A percentile compares a stretch with the other conserved stretches of the same genome.
These are phyloP conservation scores for Fusarium sp. DNA, from an alignment of 2,329 filamentous ascomycete species.

Conservation along the genomic window DNA sequence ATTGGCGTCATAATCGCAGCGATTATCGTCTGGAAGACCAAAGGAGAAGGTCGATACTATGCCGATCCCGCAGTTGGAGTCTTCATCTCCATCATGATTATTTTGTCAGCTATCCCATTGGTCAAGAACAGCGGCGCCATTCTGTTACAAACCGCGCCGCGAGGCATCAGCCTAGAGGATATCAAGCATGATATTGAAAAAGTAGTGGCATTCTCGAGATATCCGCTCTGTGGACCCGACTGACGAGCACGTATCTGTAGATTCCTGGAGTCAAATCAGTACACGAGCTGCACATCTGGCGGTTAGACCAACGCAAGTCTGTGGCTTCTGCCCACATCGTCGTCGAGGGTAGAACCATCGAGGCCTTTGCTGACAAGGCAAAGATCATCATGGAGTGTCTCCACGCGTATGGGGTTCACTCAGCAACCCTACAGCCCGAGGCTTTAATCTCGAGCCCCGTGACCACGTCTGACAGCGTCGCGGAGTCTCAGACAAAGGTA, in stretches of 20 bases:
- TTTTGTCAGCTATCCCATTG: conserved; percentile 73
- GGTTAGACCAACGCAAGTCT: conserved; percentile 76
- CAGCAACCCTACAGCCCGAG: conserved; percentile 78
- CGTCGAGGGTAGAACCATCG: conserved; percentile 68
- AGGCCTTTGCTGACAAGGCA: conserved; percentile 71
- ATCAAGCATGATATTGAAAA: conserved; percentile 77
- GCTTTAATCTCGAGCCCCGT: conserved; percentile 33
- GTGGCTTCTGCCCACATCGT: conserved; percentile 78
- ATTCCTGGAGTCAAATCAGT: conserved; percentile 75
- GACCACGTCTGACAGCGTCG: conserved; percentile 20
- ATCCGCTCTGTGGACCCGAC: background rate
- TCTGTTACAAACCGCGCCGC: conserved; percentile 75
- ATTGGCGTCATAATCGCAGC: conserved; percentile 79
- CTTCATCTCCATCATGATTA: conserved; percentile 79
- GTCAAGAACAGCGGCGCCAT: conserved; percentile 73
- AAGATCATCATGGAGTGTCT: conserved; percentile 76
- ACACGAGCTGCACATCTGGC: conserved; percentile 81
- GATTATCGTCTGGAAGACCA: conserved; percentile 75
- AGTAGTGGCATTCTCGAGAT: conserved; percentile 52
- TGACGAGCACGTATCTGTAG: conserved; percentile 53
- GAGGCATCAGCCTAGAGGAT: conserved; percentile 70
- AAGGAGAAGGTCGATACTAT: conserved; percentile 72
- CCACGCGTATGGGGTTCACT: conserved; percentile 80
- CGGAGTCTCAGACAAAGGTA: conserved; percentile 22
- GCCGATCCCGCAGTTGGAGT: conserved; percentile 78